Base-by-base conservation (phyloP, 257 asterid species). In the Solanum chmielewskii region DNA sequence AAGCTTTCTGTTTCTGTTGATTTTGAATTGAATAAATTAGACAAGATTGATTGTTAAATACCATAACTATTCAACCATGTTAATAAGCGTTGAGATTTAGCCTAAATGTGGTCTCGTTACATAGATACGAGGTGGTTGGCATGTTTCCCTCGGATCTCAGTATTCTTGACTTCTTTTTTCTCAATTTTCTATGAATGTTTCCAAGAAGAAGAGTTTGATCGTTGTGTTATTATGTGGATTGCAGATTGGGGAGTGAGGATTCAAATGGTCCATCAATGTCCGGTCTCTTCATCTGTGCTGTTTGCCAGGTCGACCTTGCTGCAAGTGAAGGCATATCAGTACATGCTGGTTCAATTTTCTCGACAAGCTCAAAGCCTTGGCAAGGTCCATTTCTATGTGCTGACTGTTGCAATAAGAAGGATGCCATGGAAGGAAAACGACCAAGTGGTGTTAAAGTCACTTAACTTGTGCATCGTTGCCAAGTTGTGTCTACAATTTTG, bases 341-440 rank as follows among this genome's bases (percentile, higher is more conserved):
- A 66, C 98, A 94, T 68, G 98, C 98, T n/a, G 97, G 96, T 39
- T 90, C 95, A 49, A 93, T 96, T 73, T 96, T 95, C 89, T 93
- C 98, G 1, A 88, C 88, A 83, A 91, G 95, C 92, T 89, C 99
- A 20, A 93, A 88, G 88, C 99, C 97, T 1, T 96, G 99, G 98
- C 93, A 95, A 92, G 98, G 98, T 16, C 99, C 98, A 25, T 96
- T 96, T 87, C 94, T 96, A 1, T 96, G 99, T 84, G 92, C 88
- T 3, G 97, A 91, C 39, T 95, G 98, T 39, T 93, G 92, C 10
- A 87, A 92, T 71, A 96, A 96, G 94, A 94, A 94, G 89, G 98
- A 96, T 8, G 98, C 98, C 81, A 93, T 96, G 98, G 98, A 93
- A 90, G 95, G 94, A 37, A 93, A 91, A 87, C 87, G 92, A 29